phyloP scores from a whole-genome alignment of 768 basidiomycete species.

The Auriscalpium microsporum region DNA sequence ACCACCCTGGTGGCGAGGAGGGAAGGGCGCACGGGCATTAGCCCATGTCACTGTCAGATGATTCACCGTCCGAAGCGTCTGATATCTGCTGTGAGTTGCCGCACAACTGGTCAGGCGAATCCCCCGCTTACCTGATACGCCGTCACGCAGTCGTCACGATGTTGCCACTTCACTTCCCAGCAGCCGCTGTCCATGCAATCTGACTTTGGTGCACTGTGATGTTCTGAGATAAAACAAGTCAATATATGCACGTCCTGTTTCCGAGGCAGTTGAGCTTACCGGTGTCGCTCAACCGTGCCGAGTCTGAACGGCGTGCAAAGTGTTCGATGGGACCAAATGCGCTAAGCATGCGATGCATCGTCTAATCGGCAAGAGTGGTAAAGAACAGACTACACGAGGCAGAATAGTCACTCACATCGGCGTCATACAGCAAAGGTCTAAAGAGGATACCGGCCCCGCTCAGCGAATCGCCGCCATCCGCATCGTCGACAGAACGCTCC shows the following conservation, averaged over 20 bases:
- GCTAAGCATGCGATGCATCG: conserved; percentile 40
- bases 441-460: conserved; percentile 34
- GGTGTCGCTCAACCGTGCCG: too few species aligned
- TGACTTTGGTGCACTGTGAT: conserved; percentile 51
- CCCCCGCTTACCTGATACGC: conserved; percentile 51
- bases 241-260: neutral
- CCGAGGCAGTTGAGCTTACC: too few species aligned
- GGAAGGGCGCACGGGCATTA: too few species aligned
- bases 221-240: conserved; percentile 26
- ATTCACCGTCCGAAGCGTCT: conserved; percentile 66
- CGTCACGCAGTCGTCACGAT: conserved; percentile 65
- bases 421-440: conserved; percentile 51
- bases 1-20: too few species aligned
- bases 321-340: conserved; percentile 62
- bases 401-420: conserved; percentile 34
- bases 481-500: neutral
- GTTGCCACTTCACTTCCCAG: conserved; percentile 76
- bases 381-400: neutral
- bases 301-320: conserved; percentile 29
- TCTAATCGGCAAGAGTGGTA: conserved; percentile 25
- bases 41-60: conserved; percentile 68
- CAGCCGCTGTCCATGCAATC: conserved; percentile 48
- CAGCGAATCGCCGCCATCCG: conserved; percentile 17
- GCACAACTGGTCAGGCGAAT: too few species aligned
- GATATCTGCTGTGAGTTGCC: too few species aligned